phyloP scores from a whole-genome alignment of 2,329 filamentous ascomycete species.

The Penicillium sp. region DNA sequence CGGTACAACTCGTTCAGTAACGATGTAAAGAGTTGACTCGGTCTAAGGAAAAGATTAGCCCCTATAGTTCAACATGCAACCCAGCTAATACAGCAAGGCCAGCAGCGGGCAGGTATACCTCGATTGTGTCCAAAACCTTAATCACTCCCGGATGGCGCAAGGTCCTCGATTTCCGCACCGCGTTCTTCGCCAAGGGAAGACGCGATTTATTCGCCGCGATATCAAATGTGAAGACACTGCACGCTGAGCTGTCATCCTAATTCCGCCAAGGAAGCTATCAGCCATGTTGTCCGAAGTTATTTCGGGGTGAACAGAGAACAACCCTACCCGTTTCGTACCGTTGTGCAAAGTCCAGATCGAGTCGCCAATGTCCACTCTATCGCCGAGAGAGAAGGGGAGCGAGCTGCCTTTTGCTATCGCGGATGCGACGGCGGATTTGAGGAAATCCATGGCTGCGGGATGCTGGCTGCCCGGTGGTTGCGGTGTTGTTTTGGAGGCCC shows the following conservation, averaged over 20 bases:
- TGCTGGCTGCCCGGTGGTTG: constrained; percentile 9
- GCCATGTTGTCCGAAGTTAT: not conserved
- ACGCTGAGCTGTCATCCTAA: constrained; percentile 89
- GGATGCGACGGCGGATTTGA: constrained; percentile 96
- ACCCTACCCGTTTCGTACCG: constrained; percentile 77
- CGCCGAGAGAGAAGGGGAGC: constrained; percentile 90
- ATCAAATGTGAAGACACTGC: constrained; percentile 97
- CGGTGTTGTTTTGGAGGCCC: constrained; percentile 1
- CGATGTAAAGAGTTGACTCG: constrained; percentile 93
- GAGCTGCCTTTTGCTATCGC: constrained; percentile 93
- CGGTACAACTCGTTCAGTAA: constrained; percentile 85
- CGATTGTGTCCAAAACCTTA: constrained; percentile 89
- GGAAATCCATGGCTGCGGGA: constrained; percentile 75
- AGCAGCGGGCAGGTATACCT: constrained; percentile 57
- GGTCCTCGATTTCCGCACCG: constrained; percentile 88
- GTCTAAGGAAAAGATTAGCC: constrained; percentile 57
- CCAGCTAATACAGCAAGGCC: not conserved
- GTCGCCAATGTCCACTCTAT: constrained; percentile 86
- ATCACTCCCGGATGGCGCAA: constrained; percentile 92
- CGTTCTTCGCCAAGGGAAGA: constrained; percentile 86
- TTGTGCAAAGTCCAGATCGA: constrained; percentile 98
- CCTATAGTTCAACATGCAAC: not conserved
- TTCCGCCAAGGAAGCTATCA: constrained; percentile 7
- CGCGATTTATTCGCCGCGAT: constrained; percentile 75
- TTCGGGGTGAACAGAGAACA: not conserved